These are phyloP conservation scores for Scheffersomyces ergatensis DNA, from an alignment of 805 yeast genomes.

Conservation along the genomic window DNA sequence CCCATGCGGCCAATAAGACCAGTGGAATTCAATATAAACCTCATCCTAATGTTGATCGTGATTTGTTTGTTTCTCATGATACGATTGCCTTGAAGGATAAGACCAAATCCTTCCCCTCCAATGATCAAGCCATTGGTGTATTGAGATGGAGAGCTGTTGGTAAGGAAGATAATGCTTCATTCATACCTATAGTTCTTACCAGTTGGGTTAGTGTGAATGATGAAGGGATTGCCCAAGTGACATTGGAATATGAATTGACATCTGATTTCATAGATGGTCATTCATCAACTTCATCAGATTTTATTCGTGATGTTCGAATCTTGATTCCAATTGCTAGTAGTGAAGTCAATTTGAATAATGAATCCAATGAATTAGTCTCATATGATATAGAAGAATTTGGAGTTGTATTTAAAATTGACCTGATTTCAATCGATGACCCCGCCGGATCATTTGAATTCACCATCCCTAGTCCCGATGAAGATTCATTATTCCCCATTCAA, in stretches of 20 bases:
- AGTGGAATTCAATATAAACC: constrained; percentile 72
- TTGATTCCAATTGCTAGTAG: constrained; percentile 67
- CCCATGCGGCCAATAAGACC: constrained; percentile 12
- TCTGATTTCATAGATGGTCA: constrained; percentile 31
- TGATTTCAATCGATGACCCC: constrained; percentile 49
- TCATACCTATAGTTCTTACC: constrained; percentile 68
- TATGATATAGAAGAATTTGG: constrained; percentile 67
- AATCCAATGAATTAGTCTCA: constrained; percentile 44
- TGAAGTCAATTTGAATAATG: constrained; percentile 49
- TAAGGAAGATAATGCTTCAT: constrained; percentile 53
- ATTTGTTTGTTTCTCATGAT: constrained; percentile 54
- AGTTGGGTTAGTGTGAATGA: constrained; percentile 79
- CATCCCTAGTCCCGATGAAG: constrained; percentile 74
- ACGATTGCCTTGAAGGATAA: constrained; percentile 75
- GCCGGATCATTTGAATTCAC: constrained; percentile 79
- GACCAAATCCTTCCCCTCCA: constrained; percentile 81
- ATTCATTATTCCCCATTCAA: constrained; percentile 84
- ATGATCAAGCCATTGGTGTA: constrained; percentile 87
- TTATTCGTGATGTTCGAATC: constrained; percentile 52
- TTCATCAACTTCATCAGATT: constrained; percentile 22
- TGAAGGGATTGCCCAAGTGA: constrained; percentile 59
- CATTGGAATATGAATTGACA: constrained; percentile 83
- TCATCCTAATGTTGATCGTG: constrained; percentile 92
- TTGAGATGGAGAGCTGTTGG: constrained; percentile 87
- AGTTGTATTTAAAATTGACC: constrained; percentile 59